Conservation (phyloP, 1,284 basidiomycete species). For the Athelia psychrophila region DNA sequence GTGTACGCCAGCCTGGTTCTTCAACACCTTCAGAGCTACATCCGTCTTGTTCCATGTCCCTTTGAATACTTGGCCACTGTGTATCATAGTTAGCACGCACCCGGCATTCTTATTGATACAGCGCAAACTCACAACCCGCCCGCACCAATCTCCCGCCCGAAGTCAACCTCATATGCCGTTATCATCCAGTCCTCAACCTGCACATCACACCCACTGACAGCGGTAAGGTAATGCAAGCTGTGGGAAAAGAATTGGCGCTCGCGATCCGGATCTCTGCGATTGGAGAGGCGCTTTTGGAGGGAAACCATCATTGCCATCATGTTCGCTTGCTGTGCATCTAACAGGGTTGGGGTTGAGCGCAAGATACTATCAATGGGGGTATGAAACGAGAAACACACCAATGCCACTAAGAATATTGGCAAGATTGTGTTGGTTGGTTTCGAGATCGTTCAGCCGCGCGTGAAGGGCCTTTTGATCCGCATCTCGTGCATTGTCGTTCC, state of each 20-base stretch:
- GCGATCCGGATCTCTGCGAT: constrained; percentile 6
- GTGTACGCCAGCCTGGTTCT: constrained; percentile 8
- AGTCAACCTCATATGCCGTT: constrained; percentile 22
- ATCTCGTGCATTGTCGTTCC: not conserved
- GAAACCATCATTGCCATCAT: constrained; percentile 20
- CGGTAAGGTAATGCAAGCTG: constrained; percentile 14
- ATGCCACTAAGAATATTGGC: not conserved
- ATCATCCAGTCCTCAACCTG: constrained; percentile 22
- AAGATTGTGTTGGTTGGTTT: not conserved
- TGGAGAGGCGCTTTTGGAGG: constrained; percentile 13
- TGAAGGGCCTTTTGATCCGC: not conserved
- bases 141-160: constrained; percentile 16
- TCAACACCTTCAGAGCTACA: constrained; percentile 25
- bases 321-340: constrained; percentile 14
- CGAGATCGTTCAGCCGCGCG: not conserved
- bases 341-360: not conserved
- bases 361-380: not conserved
- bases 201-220: constrained; percentile 12
- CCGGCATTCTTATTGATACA: constrained; percentile 3
- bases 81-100: not conserved
- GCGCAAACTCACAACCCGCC: constrained; percentile 19
- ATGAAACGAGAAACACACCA: not conserved
- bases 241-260: constrained; percentile 15
- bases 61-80: constrained; percentile 21
- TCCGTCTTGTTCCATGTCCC: constrained; percentile 22